Conservation (phyloP, 2,329 filamentous ascomycete species). For the Neonectria hederae region DNA sequence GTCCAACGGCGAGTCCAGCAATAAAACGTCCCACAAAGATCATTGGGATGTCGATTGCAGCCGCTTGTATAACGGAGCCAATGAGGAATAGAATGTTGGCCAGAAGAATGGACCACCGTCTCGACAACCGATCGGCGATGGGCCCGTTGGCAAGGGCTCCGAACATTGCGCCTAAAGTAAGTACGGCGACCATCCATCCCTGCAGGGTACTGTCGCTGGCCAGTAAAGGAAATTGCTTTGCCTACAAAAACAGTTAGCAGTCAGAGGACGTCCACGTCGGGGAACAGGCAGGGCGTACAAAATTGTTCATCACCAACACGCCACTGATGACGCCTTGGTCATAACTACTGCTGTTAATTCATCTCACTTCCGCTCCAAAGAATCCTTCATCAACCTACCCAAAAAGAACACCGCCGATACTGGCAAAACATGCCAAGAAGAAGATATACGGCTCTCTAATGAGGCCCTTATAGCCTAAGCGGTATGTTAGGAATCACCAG, state of each 20-base stretch:
- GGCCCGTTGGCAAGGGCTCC: conserved; percentile 53
- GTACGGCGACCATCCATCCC: conserved; percentile 53
- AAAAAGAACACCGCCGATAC: conserved; percentile 16
- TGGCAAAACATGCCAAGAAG: conserved; percentile 16
- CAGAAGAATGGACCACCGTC: conserved; percentile 41
- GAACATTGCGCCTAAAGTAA: conserved; percentile 56
- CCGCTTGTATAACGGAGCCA: conserved; percentile 21
- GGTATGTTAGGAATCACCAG: not conserved
- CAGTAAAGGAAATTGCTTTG: conserved; percentile 13
- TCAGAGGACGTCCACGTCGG: no score
- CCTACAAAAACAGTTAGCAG: not conserved
- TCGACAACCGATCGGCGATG: conserved; percentile 39
- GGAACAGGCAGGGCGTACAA: not conserved
- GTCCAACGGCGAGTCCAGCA: conserved; percentile 16
- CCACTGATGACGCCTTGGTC: conserved; percentile 20
- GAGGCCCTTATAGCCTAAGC: conserved; percentile 13
- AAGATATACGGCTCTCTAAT: conserved; percentile 18
- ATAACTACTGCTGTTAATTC: not conserved
- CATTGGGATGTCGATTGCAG: conserved; percentile 20
- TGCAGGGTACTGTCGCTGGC: conserved; percentile 13
- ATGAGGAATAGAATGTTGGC: conserved; percentile 40
- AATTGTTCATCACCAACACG: conserved; percentile 18
- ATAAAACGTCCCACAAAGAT: conserved; percentile 15
- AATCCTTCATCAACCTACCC: not conserved
- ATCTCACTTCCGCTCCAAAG: not conserved